Conservation (phyloP, 2,329 filamentous ascomycete species). For the Scytalidium sp. region DNA sequence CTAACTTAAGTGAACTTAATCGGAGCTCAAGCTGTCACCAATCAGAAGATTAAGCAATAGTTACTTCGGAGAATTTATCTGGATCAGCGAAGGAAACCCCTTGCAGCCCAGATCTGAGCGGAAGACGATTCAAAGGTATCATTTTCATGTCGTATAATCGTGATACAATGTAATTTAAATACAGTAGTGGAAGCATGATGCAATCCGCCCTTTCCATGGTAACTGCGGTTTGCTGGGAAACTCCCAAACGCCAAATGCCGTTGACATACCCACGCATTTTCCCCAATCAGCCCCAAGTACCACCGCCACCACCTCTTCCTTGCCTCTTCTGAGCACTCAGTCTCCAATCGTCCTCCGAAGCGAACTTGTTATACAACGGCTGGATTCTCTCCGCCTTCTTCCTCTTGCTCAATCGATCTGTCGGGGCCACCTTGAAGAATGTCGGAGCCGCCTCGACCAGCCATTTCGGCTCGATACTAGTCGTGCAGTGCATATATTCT, state of each 20-base stretch:
- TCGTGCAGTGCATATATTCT: slow-evolving; percentile 97
- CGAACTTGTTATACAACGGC: slow-evolving; percentile 90
- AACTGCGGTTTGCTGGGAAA: too few species aligned
- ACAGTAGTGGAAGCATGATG: too few species aligned
- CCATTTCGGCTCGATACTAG: slow-evolving; percentile 89
- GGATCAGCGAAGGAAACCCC: too few species aligned
- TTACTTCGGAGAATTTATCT: too few species aligned
- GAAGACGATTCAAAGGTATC: too few species aligned
- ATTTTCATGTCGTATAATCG: too few species aligned
- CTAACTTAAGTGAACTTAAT: too few species aligned
- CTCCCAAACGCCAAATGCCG: background rate
- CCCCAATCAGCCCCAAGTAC: slow-evolving; percentile 74
- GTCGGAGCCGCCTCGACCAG: slow-evolving; percentile 96
- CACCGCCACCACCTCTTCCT: slow-evolving; percentile 81
- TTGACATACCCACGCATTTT: background rate
- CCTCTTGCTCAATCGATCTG: slow-evolving; percentile 81
- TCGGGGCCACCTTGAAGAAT: slow-evolving; percentile 96
- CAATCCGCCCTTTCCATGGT: too few species aligned
- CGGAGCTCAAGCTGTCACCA: too few species aligned
- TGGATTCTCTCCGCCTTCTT: slow-evolving; percentile 94
- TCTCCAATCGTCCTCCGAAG: slow-evolving; percentile 92
- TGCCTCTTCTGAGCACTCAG: slow-evolving; percentile 82
- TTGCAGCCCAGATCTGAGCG: too few species aligned
- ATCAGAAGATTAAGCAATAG: too few species aligned
- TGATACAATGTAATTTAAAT: too few species aligned